Evolutionary conservation across 2,329 filamentous ascomycete genomes (phyloP).

Genomic region (Stachybotrys chlorohalonatus): DNA sequence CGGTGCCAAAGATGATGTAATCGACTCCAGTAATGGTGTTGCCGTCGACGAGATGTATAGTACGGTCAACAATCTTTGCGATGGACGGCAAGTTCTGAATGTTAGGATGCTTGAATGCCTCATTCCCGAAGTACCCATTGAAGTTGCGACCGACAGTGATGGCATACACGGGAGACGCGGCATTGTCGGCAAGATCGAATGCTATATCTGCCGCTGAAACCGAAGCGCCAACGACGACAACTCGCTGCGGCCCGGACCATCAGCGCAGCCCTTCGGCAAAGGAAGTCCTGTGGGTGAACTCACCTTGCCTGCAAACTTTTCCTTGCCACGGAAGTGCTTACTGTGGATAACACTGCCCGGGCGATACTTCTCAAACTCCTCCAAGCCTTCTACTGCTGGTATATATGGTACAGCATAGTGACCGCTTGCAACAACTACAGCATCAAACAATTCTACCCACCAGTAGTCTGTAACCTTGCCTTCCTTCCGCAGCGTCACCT

Average conservation of each 20-base stretch:
- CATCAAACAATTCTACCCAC: constrained; percentile 56
- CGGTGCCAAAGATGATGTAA: constrained; percentile 57
- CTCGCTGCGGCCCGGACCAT: constrained; percentile 26
- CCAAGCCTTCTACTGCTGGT: constrained; percentile 37
- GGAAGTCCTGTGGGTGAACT: constrained; percentile 1
- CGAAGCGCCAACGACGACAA: constrained; percentile 54
- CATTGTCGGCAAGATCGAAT: constrained; percentile 38
- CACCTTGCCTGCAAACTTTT: constrained; percentile 36
- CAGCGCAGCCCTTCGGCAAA: not conserved
- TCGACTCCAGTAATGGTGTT: constrained; percentile 44
- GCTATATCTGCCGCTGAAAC: constrained; percentile 57
- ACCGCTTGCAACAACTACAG: constrained; percentile 50
- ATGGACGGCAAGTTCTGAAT: constrained; percentile 40
- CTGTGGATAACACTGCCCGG: constrained; percentile 46
- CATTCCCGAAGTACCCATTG: constrained; percentile 49
- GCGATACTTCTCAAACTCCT: constrained; percentile 31
- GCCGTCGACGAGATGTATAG: constrained; percentile 49
- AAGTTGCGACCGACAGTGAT: constrained; percentile 37
- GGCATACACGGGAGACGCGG: constrained; percentile 38
- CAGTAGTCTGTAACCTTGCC: constrained; percentile 40
- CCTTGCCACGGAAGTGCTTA: constrained; percentile 41
- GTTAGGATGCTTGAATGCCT: constrained; percentile 50
- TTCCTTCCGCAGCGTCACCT: constrained; percentile 34
- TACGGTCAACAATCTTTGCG: constrained; percentile 31
- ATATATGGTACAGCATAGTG: constrained; percentile 53